A percentile compares a stretch with the other conserved stretches of the same genome.
Evolutionary conservation across 768 basidiomycete species (phyloP).

Genomic region (Dictyophora rubrovolvata): DNA sequence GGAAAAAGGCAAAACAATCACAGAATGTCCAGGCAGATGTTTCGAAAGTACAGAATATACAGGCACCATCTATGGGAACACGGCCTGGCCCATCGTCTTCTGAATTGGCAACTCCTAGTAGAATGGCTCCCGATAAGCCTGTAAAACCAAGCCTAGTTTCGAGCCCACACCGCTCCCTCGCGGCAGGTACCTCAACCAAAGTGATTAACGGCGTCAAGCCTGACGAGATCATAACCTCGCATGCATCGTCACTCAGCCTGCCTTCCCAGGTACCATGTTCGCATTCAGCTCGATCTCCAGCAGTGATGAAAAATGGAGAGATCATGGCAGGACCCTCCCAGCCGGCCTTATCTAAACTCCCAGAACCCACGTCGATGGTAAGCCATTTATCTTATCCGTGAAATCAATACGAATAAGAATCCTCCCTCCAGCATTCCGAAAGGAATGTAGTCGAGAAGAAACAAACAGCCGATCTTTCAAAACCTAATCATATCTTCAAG

Average conservation of each 20-base stretch:
- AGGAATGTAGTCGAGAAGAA: not conserved
- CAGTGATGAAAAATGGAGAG: too few relatives aligned
- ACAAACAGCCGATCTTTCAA: not conserved
- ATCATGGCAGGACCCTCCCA: not conserved
- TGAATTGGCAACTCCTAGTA: not conserved
- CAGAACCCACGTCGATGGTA: not conserved
- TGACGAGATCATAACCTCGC: too few relatives aligned
- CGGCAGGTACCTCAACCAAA: too few relatives aligned
- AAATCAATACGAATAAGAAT: not conserved
- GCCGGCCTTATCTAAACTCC: not conserved
- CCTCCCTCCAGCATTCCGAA: not conserved
- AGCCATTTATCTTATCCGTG: not conserved
- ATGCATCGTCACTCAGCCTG: too few relatives aligned
- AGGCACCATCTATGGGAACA: not conserved
- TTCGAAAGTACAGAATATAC: not conserved
- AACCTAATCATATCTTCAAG: not conserved
- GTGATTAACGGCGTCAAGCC: too few relatives aligned
- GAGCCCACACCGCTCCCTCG: not conserved
- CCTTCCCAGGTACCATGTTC: too few relatives aligned
- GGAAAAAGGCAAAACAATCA: not conserved
- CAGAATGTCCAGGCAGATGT: not conserved
- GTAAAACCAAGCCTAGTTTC: not conserved
- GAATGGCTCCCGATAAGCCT: not conserved
- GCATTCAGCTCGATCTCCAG: too few relatives aligned
- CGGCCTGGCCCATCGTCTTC: not conserved